These are phyloP conservation scores for Colletotrichum endophyticum DNA, from an alignment of 2,329 filamentous ascomycete species.

Conservation along the genomic window DNA sequence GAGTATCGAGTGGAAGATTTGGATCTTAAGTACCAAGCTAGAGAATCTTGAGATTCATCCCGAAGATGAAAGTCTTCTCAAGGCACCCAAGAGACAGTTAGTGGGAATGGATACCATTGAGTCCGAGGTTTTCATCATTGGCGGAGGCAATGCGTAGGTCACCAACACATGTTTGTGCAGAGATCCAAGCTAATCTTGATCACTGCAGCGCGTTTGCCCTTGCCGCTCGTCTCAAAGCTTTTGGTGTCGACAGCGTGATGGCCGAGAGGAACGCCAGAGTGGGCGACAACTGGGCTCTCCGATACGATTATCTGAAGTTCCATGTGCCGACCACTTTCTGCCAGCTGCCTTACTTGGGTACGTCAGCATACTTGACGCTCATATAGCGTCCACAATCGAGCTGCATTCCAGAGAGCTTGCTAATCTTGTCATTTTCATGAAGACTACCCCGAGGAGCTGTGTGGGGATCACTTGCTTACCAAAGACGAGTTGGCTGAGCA, in stretches of 20 bases:
- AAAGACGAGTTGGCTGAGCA: constrained; percentile 29
- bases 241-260: constrained; percentile 38
- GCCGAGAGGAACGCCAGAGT: constrained; percentile 35
- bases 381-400: background rate
- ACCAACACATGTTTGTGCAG: background rate
- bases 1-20: constrained; percentile 35
- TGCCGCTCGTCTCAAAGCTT: constrained; percentile 41
- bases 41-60: constrained; percentile 25
- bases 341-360: constrained; percentile 39
- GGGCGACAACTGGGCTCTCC: constrained; percentile 43
- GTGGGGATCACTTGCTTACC: constrained; percentile 23
- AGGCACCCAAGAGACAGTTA: constrained; percentile 21
- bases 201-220: constrained; percentile 27
- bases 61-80: constrained; percentile 31
- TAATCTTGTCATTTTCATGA: background rate
- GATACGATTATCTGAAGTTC: constrained; percentile 41
- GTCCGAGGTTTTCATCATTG: constrained; percentile 38
- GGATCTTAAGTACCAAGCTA: constrained; percentile 34
- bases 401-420: background rate
- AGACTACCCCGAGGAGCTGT: background rate
- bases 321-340: constrained; percentile 39
- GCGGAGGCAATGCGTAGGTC: constrained; percentile 36
- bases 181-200: background rate
- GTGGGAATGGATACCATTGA: constrained; percentile 22
- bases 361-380: background rate